Base-by-base conservation (phyloP, 2,329 filamentous ascomycete species). In the Cercospora canescens region DNA sequence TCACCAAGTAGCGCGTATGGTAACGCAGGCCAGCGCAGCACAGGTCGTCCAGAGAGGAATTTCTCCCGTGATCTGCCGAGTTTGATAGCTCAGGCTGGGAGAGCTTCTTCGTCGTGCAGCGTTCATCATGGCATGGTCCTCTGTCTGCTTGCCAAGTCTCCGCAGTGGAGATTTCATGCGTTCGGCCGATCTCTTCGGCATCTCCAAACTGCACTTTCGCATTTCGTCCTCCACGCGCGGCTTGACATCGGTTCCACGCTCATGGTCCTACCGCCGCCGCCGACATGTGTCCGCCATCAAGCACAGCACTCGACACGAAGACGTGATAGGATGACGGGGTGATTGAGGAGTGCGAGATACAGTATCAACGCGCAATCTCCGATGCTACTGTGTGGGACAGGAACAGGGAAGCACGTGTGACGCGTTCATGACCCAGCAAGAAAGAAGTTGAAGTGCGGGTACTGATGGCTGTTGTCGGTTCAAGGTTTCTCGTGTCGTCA, bases 381-480 rank as follows among this genome's bases (percentile, higher is more conserved):
- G 39, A 48, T 60, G 52, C 12, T 24, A 21, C 2, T 55, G 21
- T 11, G 50, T n/a, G 50, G 50, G 26, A 39, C 14, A 59, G 35
- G 56, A 45, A 41, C 56, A 39, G 37, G 56, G 32, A 39, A 45
- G 6, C 14, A 35, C 59, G 45, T 45, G 59, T 37, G 18, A 52
- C 12, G 59, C 59, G 26, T 26, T 41, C 30, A n/a, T 28, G 56
- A 18, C 3, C 50, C 26, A n/a, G 50, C 28, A 21, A 28, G 56
- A 30, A 59, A 14, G 1, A 18, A 45, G 18, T 30, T 28, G 56
- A 35, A 35, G 35, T 59, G 34, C 57, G 57, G 57, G 37, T 60
- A 48, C 24, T 30, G 24, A 28, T 60, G 59, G 59, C 59, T 62
- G 30, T 54, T 30, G 18, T 62, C 59, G 59, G 59, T 16, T 62